Evolutionary conservation across 768 basidiomycete genomes (phyloP).

Genomic region (Glaciozyma martinii): DNA sequence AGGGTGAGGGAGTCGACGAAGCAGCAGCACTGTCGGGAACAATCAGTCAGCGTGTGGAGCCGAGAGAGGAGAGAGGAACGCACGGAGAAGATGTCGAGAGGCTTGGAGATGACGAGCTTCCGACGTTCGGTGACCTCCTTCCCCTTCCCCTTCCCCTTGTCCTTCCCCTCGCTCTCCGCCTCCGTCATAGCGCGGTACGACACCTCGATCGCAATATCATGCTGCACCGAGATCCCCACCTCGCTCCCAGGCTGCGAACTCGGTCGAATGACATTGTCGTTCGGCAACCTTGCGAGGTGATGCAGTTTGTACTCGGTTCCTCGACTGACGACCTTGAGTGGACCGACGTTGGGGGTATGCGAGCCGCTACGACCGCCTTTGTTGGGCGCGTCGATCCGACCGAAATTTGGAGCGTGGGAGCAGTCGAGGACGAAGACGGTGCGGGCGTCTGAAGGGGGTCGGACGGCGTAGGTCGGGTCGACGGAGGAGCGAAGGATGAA

Average conservation of each 20-base stretch:
- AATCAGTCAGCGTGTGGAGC: neutral
- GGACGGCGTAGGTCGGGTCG: slow-evolving; percentile 5
- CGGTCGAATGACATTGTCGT: slow-evolving; percentile 29
- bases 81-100: slow-evolving; percentile 21
- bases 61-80: neutral
- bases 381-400: slow-evolving; percentile 11
- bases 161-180: neutral
- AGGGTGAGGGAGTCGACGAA: slow-evolving; percentile 29
- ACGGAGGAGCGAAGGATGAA: slow-evolving; percentile 20
- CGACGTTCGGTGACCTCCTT: neutral
- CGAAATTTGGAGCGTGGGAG: slow-evolving; percentile 22
- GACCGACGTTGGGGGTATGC: slow-evolving; percentile 10
- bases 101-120: slow-evolving; percentile 21
- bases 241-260: slow-evolving; percentile 23
- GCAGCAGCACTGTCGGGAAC: slow-evolving; percentile 24
- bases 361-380: neutral
- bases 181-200: neutral
- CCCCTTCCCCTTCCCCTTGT: neutral
- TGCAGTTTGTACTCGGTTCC: slow-evolving; percentile 22
- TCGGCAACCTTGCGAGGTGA: slow-evolving; percentile 30
- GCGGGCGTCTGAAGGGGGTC: slow-evolving; percentile 7
- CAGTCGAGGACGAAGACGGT: slow-evolving; percentile 28
- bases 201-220: slow-evolving; percentile 8
- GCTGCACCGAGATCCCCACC: slow-evolving; percentile 18
- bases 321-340: slow-evolving; percentile 10